Evolutionary conservation across 2,329 filamentous ascomycete species (phyloP).

Genomic region (Boeremia lycopersici): DNA sequence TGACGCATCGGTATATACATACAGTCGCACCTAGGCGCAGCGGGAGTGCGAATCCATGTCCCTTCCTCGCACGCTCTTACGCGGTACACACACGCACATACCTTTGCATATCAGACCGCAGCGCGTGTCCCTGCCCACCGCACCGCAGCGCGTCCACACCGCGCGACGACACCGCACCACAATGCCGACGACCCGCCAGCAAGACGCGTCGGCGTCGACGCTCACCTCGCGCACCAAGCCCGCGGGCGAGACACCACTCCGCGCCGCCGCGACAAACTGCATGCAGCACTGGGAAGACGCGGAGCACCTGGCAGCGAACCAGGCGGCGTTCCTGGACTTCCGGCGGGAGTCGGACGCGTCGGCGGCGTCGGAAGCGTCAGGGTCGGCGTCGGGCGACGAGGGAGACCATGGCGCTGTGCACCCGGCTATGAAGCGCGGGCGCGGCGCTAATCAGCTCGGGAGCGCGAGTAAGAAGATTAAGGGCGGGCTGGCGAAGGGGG

Average conservation of each 20-base stretch:
- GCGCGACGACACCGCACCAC: too few relatives aligned
- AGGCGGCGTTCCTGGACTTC: constrained; percentile 38
- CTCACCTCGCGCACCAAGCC: constrained; percentile 1
- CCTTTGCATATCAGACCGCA: too few relatives aligned
- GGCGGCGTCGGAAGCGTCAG: not conserved
- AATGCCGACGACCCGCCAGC: constrained; percentile 7
- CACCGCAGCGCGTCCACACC: too few relatives aligned
- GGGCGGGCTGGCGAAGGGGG: constrained; percentile 28
- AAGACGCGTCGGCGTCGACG: not conserved
- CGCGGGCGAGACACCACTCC: constrained; percentile 16
- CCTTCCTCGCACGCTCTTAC: too few relatives aligned
- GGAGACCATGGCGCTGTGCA: constrained; percentile 13
- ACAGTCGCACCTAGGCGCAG: too few relatives aligned
- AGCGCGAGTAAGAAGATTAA: constrained; percentile 47
- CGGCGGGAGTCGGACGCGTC: too few relatives aligned
- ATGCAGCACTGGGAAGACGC: constrained; percentile 42
- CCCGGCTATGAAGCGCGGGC: constrained; percentile 32
- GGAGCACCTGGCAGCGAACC: constrained; percentile 30
- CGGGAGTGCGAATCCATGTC: too few relatives aligned
- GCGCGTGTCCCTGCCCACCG: too few relatives aligned
- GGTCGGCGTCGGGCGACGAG: not conserved
- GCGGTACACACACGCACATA: too few relatives aligned
- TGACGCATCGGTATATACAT: not conserved
- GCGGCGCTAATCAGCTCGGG: constrained; percentile 28
- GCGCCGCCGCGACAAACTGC: constrained; percentile 36